Conservation (phyloP, 345 rosid genomes). For the Syzygium jambos region DNA sequence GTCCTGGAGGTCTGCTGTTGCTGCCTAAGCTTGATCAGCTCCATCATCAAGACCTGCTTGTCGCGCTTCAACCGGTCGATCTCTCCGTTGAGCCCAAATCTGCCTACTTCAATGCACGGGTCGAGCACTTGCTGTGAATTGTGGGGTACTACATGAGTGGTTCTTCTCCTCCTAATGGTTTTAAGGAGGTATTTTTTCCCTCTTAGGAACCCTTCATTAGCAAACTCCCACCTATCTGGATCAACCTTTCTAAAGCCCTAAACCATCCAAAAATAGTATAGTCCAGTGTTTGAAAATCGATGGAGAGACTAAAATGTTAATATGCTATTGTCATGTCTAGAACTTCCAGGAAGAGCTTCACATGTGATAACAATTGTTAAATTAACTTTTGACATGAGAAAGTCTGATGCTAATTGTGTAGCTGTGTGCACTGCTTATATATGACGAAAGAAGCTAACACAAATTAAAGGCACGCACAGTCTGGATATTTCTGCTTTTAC, state of each 20-base stretch:
- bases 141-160: conserved; percentile 14
- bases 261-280: conserved; percentile 12
- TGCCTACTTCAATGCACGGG: conserved; percentile 47
- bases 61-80: conserved; percentile 48
- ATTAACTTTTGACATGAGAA: not conserved
- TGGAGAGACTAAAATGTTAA: not conserved
- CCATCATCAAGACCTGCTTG: conserved; percentile 48
- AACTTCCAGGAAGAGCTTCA: not conserved
- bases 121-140: conserved; percentile 25
- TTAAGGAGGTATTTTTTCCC: conserved; percentile 65
- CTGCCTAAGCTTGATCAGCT: conserved; percentile 59
- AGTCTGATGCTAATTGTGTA: not conserved
- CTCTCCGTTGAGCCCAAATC: conserved; percentile 37
- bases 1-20: conserved; percentile 58
- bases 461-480: not conserved
- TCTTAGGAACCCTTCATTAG: conserved; percentile 48
- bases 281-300: not conserved
- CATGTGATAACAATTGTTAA: not conserved
- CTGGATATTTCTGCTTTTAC: not conserved
- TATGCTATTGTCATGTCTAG: not conserved
- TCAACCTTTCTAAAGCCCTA: conserved; percentile 97
- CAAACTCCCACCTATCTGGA: conserved; percentile 85
- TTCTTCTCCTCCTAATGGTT: conserved; percentile 61
- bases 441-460: not conserved
- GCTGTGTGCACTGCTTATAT: not conserved